Percentiles rank a stretch among this genome's conserved stretches.
Evolutionary conservation across 495 filamentous ascomycete genomes (phyloP).

Genomic region (Xylaria intraflava): DNA sequence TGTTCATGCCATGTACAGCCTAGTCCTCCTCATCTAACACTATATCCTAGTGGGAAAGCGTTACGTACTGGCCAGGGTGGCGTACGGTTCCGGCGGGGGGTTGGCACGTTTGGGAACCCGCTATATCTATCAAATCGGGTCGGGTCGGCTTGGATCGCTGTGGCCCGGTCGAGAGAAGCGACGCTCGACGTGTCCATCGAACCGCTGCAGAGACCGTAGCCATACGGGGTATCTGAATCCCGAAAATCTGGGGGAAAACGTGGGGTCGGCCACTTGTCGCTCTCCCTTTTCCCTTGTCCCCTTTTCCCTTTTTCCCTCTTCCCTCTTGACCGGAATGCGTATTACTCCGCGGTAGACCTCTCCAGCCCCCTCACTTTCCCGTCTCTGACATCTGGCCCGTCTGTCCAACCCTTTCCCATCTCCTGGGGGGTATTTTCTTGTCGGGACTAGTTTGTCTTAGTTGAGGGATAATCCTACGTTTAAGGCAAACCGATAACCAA

Average conservation of each 20-base stretch:
- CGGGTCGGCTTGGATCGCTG: background rate
- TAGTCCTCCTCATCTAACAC: too few relatives aligned
- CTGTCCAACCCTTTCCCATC: background rate
- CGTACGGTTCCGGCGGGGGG: too few relatives aligned
- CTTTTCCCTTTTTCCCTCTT: too few relatives aligned
- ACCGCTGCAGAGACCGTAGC: background rate
- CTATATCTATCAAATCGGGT: background rate
- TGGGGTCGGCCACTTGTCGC: background rate
- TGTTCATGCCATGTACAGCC: too few relatives aligned
- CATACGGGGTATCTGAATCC: constrained; percentile 5
- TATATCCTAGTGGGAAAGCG: too few relatives aligned
- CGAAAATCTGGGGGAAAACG: constrained; percentile 5
- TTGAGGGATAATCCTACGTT: too few relatives aligned
- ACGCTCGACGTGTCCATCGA: background rate
- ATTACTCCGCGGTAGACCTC: background rate
- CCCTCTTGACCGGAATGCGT: too few relatives aligned
- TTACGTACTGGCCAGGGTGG: too few relatives aligned
- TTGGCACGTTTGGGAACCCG: too few relatives aligned
- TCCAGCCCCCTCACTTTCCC: background rate
- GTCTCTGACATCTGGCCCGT: background rate
- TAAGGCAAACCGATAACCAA: too few relatives aligned
- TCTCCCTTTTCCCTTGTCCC: background rate
- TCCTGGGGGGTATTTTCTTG: background rate
- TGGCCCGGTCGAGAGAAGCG: background rate
- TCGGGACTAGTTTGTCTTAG: background rate